phyloP scores from a whole-genome alignment of 2,329 filamentous ascomycete genomes.

The Microcyclospora pomicola region DNA sequence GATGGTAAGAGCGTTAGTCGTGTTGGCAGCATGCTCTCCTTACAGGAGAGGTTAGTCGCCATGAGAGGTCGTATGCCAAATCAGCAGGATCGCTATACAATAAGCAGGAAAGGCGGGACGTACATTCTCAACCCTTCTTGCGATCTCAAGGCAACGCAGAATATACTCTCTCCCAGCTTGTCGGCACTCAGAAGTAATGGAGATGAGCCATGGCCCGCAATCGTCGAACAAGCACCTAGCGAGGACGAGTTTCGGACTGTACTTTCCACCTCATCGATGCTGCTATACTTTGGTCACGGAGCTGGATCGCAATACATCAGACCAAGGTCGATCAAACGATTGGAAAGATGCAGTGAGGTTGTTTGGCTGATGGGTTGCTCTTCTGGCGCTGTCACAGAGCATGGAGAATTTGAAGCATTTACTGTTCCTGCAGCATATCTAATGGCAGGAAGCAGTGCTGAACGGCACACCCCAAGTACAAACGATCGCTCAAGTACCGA shows the following conservation, averaged over 20 bases:
- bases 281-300: slow-evolving; percentile 94
- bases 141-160: slow-evolving; percentile 69
- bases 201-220: slow-evolving; percentile 46
- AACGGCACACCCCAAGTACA: background rate
- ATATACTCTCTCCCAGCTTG: slow-evolving; percentile 56
- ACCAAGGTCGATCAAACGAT: slow-evolving; percentile 62
- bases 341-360: slow-evolving; percentile 31
- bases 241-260: slow-evolving; percentile 63
- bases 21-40: slow-evolving; percentile 70
- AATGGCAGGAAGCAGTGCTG: slow-evolving; percentile 47
- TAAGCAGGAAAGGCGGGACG: slow-evolving; percentile 42
- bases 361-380: slow-evolving; percentile 91
- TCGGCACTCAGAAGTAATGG: slow-evolving; percentile 22
- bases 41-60: slow-evolving; percentile 59
- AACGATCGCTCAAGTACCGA: background rate
- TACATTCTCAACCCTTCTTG: slow-evolving; percentile 84
- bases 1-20: slow-evolving; percentile 67
- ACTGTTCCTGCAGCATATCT: slow-evolving; percentile 88
- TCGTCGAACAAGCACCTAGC: slow-evolving; percentile 54
- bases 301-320: slow-evolving; percentile 91
- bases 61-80: slow-evolving; percentile 25
- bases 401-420: slow-evolving; percentile 79
- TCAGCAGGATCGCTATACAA: slow-evolving; percentile 27
- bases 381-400: slow-evolving; percentile 65
- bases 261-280: slow-evolving; percentile 52